phyloP scores from a whole-genome alignment of 1,139 yeast genomes.

The Protomyces gravidus region DNA sequence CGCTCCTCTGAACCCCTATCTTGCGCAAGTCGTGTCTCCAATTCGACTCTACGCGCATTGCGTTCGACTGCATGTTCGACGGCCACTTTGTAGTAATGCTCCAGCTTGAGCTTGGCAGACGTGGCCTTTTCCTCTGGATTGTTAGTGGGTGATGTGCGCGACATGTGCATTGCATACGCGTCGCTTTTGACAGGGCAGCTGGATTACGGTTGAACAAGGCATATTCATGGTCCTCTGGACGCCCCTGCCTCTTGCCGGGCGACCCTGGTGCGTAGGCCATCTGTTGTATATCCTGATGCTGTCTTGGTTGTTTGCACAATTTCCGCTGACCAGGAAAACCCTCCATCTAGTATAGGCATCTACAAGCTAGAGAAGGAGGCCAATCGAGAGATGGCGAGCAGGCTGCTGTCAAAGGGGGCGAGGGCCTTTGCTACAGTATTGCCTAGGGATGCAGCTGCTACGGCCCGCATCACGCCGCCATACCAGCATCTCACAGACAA shows the following conservation, averaged over 20 bases:
- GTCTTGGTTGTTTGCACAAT: neutral
- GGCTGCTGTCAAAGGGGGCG: slow-evolving; percentile 1
- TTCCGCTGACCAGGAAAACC: neutral
- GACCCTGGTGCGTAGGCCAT: slow-evolving; percentile 23
- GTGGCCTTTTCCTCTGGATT: slow-evolving; percentile 45
- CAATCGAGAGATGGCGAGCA: neutral
- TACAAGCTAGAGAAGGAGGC: neutral
- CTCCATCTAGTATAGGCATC: too few relatives aligned
- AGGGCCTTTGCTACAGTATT: neutral
- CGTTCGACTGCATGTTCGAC: slow-evolving; percentile 71
- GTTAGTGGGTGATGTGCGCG: neutral
- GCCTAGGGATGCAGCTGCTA: neutral
- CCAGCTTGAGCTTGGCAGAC: slow-evolving; percentile 59
- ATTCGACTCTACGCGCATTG: slow-evolving; percentile 55
- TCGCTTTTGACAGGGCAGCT: slow-evolving; percentile 15
- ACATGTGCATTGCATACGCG: slow-evolving; percentile 3
- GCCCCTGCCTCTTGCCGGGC: slow-evolving; percentile 17
- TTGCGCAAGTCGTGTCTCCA: slow-evolving; percentile 54
- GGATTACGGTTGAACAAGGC: slow-evolving; percentile 22
- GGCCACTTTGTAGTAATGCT: slow-evolving; percentile 62
- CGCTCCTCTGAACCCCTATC: slow-evolving; percentile 66
- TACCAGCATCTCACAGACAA: slow-evolving; percentile 68
- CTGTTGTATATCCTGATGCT: neutral
- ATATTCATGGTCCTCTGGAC: slow-evolving; percentile 13
- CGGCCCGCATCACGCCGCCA: slow-evolving; percentile 58